Evolutionary conservation across 2,329 filamentous ascomycete genomes (phyloP).

Genomic region (Xylaria sp.): DNA sequence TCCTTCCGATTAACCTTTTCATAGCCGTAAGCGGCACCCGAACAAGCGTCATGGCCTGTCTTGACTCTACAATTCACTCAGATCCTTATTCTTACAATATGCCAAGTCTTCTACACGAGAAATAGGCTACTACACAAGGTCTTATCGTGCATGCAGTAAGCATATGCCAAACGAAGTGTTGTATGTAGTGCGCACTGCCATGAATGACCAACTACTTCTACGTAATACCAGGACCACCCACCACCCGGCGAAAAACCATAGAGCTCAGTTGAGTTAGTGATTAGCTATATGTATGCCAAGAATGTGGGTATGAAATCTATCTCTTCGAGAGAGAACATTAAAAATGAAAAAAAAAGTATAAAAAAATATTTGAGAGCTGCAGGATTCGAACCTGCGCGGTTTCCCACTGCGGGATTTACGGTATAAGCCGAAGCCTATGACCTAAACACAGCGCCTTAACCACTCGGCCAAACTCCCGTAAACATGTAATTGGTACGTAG

Average conservation of each 20-base stretch:
- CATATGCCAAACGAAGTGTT: neutral
- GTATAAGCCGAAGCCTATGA: conserved; percentile 13
- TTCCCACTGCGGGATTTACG: conserved; percentile 39
- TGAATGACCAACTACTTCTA: neutral
- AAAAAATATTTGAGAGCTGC: conserved; percentile 33
- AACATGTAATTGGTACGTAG: conserved; percentile 10
- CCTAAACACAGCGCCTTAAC: conserved; percentile 41
- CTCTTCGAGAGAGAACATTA: no score
- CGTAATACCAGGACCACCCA: neutral
- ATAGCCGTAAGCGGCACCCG: neutral
- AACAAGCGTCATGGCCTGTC: neutral
- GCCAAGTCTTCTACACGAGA: neutral
- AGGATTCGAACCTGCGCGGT: conserved; percentile 42
- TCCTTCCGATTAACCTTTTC: neutral
- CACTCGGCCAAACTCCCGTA: conserved; percentile 40
- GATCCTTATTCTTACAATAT: neutral
- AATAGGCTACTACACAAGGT: neutral
- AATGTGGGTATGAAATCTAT: no score
- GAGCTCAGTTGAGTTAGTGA: neutral
- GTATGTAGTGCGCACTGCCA: neutral
- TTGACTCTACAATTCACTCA: neutral
- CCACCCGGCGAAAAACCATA: neutral
- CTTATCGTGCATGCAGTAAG: neutral
- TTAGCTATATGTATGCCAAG: no score
- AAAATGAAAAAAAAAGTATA: neutral